phyloP scores from a whole-genome alignment of 257 asterid genomes.

The Lavandula angustifolia region DNA sequence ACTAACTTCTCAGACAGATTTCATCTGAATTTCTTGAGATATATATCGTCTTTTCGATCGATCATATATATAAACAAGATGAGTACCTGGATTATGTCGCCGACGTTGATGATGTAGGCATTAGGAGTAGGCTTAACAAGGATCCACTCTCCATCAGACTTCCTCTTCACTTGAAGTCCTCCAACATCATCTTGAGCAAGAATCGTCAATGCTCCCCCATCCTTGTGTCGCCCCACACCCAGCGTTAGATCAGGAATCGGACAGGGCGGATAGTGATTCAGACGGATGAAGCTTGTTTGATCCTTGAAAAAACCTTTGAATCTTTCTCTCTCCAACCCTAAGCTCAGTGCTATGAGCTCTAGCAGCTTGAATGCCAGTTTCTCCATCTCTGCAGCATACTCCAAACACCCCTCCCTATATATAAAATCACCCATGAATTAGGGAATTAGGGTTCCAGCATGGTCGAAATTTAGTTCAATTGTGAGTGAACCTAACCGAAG shows the following conservation, averaged over 20 bases:
- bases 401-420: slow-evolving; percentile 61
- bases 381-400: slow-evolving; percentile 49
- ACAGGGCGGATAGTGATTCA: slow-evolving; percentile 71
- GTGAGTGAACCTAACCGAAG: not conserved
- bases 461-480: too few species aligned
- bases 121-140: slow-evolving; percentile 62
- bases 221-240: slow-evolving; percentile 80
- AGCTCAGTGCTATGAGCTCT: slow-evolving; percentile 57
- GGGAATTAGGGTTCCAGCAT: too few species aligned
- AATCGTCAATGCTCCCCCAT: slow-evolving; percentile 58
- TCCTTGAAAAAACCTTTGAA: slow-evolving; percentile 51
- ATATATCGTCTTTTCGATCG: too few species aligned
- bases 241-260: slow-evolving; percentile 73
- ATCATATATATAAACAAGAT: not conserved
- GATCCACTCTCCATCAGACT: slow-evolving; percentile 75
- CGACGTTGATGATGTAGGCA: slow-evolving; percentile 70
- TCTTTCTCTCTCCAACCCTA: slow-evolving; percentile 50
- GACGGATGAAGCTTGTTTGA: slow-evolving; percentile 60
- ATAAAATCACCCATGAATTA: not conserved
- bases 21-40: too few species aligned
- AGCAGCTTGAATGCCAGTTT: slow-evolving; percentile 53
- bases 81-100: slow-evolving; percentile 66
- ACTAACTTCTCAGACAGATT: too few species aligned
- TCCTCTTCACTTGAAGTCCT: slow-evolving; percentile 73
- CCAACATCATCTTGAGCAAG: slow-evolving; percentile 72